Base-by-base conservation (phyloP, 1,139 yeast genomes). In the Blastobotrys capitulatus region DNA sequence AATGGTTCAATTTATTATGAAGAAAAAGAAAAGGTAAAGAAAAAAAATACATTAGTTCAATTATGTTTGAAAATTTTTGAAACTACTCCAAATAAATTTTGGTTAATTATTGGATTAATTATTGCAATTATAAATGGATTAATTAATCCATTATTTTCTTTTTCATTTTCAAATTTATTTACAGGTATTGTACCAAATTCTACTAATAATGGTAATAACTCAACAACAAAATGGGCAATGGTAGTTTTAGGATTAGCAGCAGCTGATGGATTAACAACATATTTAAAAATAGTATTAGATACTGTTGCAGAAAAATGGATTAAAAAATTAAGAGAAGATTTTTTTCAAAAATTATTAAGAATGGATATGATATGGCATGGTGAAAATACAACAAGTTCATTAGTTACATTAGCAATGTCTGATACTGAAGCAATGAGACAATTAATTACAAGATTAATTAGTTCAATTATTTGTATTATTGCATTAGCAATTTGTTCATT, bases 381-480 rank as follows among this genome's bases (percentile, higher is more conserved):
- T 52, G 60, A 1, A n/a, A 49, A 46, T 18, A 40, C 42, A 2
- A 52, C 47, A 40, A 45, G 60, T 2, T 68, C 72, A 43, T 71
- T 86, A 0, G 75, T 86, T 15, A 83, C 81, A 54, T 70, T 87
- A 19, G 59, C 89, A 2, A 73, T 89, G 77, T 88, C 86, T 62
- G 96, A 90, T 62, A 69, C 88, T 0, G 79, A 96, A 57, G 95
- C 87, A 60, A 69, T 86, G 54, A 74, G 96, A 53, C 68, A 73
- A 1, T 69, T 87, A 47, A 74, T 85, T 1, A 74, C 88, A 1
- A 79, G 79, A 39, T 82, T 83, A 55, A 61, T 87, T 34, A 72
- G 82, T 12, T 75, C 84, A 0, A 20, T 51, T 19, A 36, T 40
- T 3, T 44, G 50, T 4, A 73, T 86, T 44, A 48, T 77, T 1